phyloP scores from a whole-genome alignment of 1,284 basidiomycete species.

The Volvariella surrecta region DNA sequence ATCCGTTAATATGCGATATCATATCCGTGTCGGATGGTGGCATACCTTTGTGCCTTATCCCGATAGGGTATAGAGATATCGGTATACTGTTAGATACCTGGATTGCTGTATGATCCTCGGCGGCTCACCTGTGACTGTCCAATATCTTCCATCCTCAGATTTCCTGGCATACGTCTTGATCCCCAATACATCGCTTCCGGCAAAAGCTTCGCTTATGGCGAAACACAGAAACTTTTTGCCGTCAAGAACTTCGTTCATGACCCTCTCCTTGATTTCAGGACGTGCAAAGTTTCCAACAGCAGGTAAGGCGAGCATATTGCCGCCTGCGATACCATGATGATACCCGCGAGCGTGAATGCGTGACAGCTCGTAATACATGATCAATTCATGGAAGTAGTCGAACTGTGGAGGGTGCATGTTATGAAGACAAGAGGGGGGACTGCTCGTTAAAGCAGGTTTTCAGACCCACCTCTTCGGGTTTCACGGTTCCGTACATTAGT shows the following conservation, averaged over 20 bases:
- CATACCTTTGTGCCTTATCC: constrained; percentile 3
- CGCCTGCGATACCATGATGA: constrained; percentile 37
- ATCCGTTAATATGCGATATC: neutral
- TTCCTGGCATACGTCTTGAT: constrained; percentile 71
- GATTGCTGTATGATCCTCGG: neutral
- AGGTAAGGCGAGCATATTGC: constrained; percentile 52
- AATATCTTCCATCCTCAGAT: constrained; percentile 68
- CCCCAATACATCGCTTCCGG: constrained; percentile 78
- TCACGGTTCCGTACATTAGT: constrained; percentile 35
- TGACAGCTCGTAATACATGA: constrained; percentile 64
- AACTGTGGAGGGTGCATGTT: constrained; percentile 19
- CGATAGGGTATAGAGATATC: neutral
- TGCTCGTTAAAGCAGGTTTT: neutral
- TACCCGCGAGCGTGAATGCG: constrained; percentile 32
- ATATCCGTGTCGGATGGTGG: neutral
- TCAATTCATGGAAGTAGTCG: constrained; percentile 55
- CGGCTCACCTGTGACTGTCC: constrained; percentile 61
- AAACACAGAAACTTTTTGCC: constrained; percentile 34
- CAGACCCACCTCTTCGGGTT: constrained; percentile 1
- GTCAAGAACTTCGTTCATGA: constrained; percentile 58
- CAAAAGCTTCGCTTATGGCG: constrained; percentile 78
- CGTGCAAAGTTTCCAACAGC: constrained; percentile 59
- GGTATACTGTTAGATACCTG: neutral
- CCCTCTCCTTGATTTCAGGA: constrained; percentile 48
- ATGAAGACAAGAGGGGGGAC: neutral